Base-by-base conservation (phyloP, 1,284 basidiomycete species). In the Clitocybe nebularis region DNA sequence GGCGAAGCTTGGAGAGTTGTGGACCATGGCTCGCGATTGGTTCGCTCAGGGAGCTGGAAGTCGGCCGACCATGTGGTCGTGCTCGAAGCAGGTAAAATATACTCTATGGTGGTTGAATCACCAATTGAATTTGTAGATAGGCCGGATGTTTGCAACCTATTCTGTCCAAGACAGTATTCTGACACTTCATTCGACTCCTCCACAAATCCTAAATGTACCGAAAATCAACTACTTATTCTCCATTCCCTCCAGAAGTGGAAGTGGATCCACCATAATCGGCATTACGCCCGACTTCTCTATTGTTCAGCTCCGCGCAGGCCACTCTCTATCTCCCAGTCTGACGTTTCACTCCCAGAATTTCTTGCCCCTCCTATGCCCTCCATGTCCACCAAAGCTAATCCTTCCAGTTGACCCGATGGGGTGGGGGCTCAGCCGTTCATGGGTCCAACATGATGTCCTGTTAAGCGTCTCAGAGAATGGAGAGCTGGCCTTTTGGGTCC, bases 401-500 rank as follows among this genome's bases (percentile, higher is more conserved):
- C 58, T 92, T 8, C 86, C 88, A 4, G 89, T 94, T 3, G 91
- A 94, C 60, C 90, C 91, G 0, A 93, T 93, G 92, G 87, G 84
- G 8, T 93, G 91, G 91, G 71, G 80, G 54, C 55, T 68, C 54
- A 56, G 59, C 16, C 55, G 63, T 36, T 55, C 60, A 11, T 68
- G 68, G 59, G 64, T 64, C 25, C 71, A 70, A 33, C 84, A 82
- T 46, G 90, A 93, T 55, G 79, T 84, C 37, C 67, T 94, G 5
- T 66, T 93, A 23, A 92, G 88, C 41, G 74, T 93, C 13, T 83
- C 84, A 0, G 70, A 74, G 21, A 63, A 71, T 0, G 91, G 91
- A 0, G 82, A 87, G 44, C 66, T 94, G 14, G 79, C 81, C 23
- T 94, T 93, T 59, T 94, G 91, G 91, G 72, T 75, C 9, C 79